Base-by-base conservation (phyloP, 2,329 filamentous ascomycete species). In the Diaporthe citrichinensis region DNA sequence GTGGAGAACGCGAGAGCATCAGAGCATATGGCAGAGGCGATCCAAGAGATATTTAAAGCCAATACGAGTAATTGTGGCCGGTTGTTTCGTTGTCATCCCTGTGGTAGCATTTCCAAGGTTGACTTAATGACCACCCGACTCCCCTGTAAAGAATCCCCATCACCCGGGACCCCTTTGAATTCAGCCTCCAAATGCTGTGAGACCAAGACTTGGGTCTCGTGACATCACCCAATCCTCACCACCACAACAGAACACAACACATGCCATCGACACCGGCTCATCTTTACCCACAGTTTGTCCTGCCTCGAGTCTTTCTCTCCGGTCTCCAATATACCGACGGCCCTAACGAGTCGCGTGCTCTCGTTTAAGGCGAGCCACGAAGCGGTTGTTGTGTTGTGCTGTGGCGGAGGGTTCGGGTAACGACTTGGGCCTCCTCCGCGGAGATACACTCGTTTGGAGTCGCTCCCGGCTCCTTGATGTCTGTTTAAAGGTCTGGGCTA, bases 401-500 rank as follows among this genome's bases (percentile, higher is more conserved):
- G 44, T n/a, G 0, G 41, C 41, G 6, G 61, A 69, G 72, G 72
- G 51, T 69, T 74, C 39, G 51, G 72, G 61, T 59, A 44, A 10
- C 12, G 25, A 46, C 28, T 3, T 25, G 39, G 39, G 9, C 25
- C 28, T 55, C 49, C 62, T 74, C 72, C 72, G 72, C 72, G 72
- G 72, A 74, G 72, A 74, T 74, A 67, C 72, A 39, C 51, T 23
- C 31, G 25, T 71, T 36, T 59, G 31, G 53, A 71, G 51, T 51
- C 31, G 65, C 53, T 68, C 36, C 36, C 62, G 10, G 44, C 39
- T 61, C 51, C 62, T 74, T n/a, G 6, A 36, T 71, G 68, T 51
- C 39, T 57, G 25, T 71, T 69, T 55, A 69, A 74, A 68, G 31
- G 34, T 23, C 65, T 69, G 49, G 65, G 34, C 65, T 69, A 69